Conservation (phyloP, 352 stramenopile genomes). For the Pilasporangium apinafurcum region DNA sequence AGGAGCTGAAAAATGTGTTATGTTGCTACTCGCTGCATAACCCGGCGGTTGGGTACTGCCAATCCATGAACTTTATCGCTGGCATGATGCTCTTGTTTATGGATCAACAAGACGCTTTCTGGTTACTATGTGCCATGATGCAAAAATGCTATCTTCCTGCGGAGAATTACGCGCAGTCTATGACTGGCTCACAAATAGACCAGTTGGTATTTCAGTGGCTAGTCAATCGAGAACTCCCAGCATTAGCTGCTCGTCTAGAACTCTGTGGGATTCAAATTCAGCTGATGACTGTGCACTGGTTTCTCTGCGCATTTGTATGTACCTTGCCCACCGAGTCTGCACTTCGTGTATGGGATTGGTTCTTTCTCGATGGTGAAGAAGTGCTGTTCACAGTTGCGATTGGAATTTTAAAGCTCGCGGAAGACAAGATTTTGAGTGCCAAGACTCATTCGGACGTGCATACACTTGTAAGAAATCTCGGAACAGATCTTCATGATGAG, state of each 20-base stretch:
- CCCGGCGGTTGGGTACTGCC: slow-evolving; percentile 51
- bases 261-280: slow-evolving; percentile 45
- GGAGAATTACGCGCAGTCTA: slow-evolving; percentile 71
- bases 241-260: slow-evolving; percentile 21
- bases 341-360: slow-evolving; percentile 69
- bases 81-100: slow-evolving; percentile 66
- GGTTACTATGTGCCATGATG: slow-evolving; percentile 65
- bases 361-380: slow-evolving; percentile 63
- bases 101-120: slow-evolving; percentile 75
- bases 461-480: slow-evolving; percentile 29
- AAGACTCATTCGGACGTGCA: slow-evolving; percentile 30
- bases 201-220: slow-evolving; percentile 69
- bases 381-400: slow-evolving; percentile 41
- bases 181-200: slow-evolving; percentile 68
- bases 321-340: slow-evolving; percentile 66
- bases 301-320: slow-evolving; percentile 80
- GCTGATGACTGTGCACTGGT: slow-evolving; percentile 82
- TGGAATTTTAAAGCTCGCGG: slow-evolving; percentile 33
- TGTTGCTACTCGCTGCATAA: slow-evolving; percentile 55
- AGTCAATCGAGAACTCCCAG: slow-evolving; percentile 38
- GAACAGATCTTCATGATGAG: slow-evolving; percentile 45
- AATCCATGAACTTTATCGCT: slow-evolving; percentile 76
- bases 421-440: slow-evolving; percentile 20
- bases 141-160: slow-evolving; percentile 52
- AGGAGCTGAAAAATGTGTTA: slow-evolving; percentile 49